Conservation (phyloP, 2,329 filamentous ascomycete species). For the Aspergillus chevalieri region DNA sequence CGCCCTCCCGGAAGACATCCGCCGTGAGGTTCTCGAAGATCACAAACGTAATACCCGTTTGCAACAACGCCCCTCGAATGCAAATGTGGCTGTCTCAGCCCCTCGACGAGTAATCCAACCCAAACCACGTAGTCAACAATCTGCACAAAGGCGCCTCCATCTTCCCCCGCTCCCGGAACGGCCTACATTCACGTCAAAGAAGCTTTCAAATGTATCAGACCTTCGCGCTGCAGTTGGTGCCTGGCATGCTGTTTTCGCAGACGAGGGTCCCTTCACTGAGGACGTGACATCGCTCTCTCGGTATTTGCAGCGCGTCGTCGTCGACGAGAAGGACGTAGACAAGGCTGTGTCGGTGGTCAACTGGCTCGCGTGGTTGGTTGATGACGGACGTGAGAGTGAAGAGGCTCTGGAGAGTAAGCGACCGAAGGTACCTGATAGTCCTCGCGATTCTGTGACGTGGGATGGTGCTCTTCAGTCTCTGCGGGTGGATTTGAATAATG, state of each 20-base stretch:
- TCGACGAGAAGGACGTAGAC: slow-evolving; percentile 68
- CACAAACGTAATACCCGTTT: slow-evolving; percentile 55
- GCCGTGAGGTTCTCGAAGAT: slow-evolving; percentile 70
- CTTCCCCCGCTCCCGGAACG: slow-evolving; percentile 47
- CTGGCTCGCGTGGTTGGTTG: slow-evolving; percentile 51
- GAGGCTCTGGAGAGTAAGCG: slow-evolving; percentile 5
- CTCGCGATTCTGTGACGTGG: slow-evolving; percentile 26
- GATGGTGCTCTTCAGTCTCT: slow-evolving; percentile 33
- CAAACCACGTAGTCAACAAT: slow-evolving; percentile 10
- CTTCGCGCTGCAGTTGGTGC: slow-evolving; percentile 66
- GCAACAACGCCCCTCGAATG: slow-evolving; percentile 41
- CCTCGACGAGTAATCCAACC: slow-evolving; percentile 13
- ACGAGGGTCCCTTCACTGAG: slow-evolving; percentile 69
- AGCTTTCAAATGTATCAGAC: slow-evolving; percentile 53
- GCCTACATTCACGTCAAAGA: slow-evolving; percentile 58
- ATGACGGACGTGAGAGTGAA: slow-evolving; percentile 31
- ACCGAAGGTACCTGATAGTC: slow-evolving; percentile 3
- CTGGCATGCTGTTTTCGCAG: slow-evolving; percentile 68
- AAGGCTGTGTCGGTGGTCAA: slow-evolving; percentile 65
- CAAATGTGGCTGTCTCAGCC: slow-evolving; percentile 43
- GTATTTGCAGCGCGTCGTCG: slow-evolving; percentile 67
- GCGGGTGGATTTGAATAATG: slow-evolving; percentile 37
- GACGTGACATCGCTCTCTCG: slow-evolving; percentile 69
- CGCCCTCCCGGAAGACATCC: slow-evolving; percentile 74
- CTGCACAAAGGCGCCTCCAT: slow-evolving; percentile 20